Evolutionary conservation across 768 basidiomycete species (phyloP), one percentile per base, ranked within the genome.

Genomic region (Kwoniella pini): DNA sequence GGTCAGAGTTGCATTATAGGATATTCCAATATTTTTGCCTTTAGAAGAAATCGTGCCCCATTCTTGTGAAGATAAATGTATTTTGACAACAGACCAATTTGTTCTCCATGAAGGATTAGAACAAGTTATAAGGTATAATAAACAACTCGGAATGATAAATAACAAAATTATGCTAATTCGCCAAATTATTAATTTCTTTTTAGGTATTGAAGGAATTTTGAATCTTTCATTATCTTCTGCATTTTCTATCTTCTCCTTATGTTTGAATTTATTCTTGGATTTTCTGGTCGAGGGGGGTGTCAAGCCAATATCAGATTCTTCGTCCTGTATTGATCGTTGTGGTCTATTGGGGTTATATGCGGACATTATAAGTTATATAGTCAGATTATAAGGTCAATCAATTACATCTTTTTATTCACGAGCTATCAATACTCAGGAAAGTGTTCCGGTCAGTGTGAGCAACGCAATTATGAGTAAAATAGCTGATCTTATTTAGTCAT

Each of bases 61-160:
- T 10, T 46, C 53, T 3, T 49, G 7, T 13, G 28, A 9, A 4
- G 50, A 39, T 19, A 61, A 15, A 33, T 48, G 15, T 24, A 61
- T 33, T 28, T 40, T 45, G 4, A 61, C 59, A 2, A 61, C 53
- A 15, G 43, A 46, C 59, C 59, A 61, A 28, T 48, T 54, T n/a
- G 13, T 42, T 17, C 59, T 45, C 59, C 59, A 61, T 2, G 50
- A 52, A 3, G 45, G 44, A 22, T 44, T 13, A 11, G 59, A 61
- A 19, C 44, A 54, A 4, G 51, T 54, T 22, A 61, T 19, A 6
- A 61, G 24, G 39, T 61, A 61, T 2, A 61, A 33, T 12, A 61
- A 36, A 40, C 44, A 43, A 17, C 22, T 43, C 9, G 59, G 39
- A 39, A 53, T 21, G 42, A 61, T 24, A 19, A 53, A 61, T 15